Evolutionary conservation across 2,329 filamentous ascomycete genomes (phyloP).

Genomic region (Neocatenulostroma microsporum): DNA sequence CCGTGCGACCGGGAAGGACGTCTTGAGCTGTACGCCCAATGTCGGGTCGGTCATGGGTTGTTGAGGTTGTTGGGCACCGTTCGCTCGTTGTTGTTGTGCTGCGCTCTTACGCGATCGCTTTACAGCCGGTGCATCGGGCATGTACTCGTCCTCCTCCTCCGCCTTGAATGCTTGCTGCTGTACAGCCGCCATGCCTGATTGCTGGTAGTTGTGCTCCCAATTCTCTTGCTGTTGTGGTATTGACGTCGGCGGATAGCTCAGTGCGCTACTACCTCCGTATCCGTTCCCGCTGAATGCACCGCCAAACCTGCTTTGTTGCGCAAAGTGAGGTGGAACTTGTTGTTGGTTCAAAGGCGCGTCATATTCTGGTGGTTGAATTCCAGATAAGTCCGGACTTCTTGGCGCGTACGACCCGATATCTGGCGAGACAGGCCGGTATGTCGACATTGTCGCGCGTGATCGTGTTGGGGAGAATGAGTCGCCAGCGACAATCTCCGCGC

Average conservation of each 20-base stretch:
- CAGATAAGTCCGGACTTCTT: conserved; percentile 9
- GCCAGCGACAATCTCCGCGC: too few relatives aligned
- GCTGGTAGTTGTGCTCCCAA: conserved; percentile 12
- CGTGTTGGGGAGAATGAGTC: too few relatives aligned
- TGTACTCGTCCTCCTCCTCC: conserved; percentile 27
- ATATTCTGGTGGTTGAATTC: conserved; percentile 8
- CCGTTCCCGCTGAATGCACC: conserved; percentile 7
- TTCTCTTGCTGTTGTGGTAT: conserved; percentile 13
- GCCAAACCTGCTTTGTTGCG: conserved; percentile 10
- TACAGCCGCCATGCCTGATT: conserved; percentile 6
- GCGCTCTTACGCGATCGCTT: conserved; percentile 17
- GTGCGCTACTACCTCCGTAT: conserved; percentile 5
- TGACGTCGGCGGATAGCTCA: conserved; percentile 17
- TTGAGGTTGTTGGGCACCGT: conserved; percentile 7
- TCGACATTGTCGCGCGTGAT: too few relatives aligned
- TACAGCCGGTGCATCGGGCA: conserved; percentile 21
- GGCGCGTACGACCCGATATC: too few relatives aligned
- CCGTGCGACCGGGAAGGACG: conserved; percentile 91
- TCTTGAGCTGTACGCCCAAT: conserved; percentile 65
- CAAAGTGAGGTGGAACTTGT: conserved; percentile 11
- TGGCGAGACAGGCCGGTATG: too few relatives aligned
- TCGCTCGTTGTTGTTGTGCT: conserved; percentile 7
- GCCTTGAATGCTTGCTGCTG: conserved; percentile 7
- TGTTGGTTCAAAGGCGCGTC: too few relatives aligned
- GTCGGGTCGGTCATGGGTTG: conserved; percentile 23